These are phyloP conservation scores for Alnus rubra DNA, from an alignment of 306 rosid genomes.

Conservation along the genomic window DNA sequence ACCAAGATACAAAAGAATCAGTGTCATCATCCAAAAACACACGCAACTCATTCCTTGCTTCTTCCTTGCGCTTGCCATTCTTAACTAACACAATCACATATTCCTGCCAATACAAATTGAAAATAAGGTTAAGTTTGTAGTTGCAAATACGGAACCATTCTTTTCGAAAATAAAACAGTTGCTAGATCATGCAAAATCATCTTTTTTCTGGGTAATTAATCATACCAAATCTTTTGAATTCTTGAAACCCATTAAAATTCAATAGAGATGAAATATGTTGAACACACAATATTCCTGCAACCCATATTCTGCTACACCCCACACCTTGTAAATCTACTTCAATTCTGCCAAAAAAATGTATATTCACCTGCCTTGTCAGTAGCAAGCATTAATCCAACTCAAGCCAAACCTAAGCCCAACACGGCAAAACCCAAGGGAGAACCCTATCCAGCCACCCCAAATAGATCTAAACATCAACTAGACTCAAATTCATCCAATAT, in stretches of 20 bases:
- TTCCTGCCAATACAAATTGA: constrained; percentile 59
- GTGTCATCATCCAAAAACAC: constrained; percentile 90
- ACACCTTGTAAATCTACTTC: neutral
- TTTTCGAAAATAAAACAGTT: neutral
- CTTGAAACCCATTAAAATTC: neutral
- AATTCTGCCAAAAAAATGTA: neutral
- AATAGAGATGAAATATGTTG: neutral
- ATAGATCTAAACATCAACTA: neutral
- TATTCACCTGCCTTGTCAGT: neutral
- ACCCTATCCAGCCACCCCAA: neutral
- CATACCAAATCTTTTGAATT: neutral
- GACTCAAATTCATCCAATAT: neutral
- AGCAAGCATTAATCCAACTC: neutral
- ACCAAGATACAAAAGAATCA: constrained; percentile 91
- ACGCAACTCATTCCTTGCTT: constrained; percentile 73
- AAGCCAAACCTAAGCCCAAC: neutral
- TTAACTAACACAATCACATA: constrained; percentile 85
- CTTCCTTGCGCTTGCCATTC: constrained; percentile 88
- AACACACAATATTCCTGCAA: neutral
- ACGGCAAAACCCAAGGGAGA: neutral
- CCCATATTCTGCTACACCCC: neutral
- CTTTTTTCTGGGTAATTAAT: neutral
- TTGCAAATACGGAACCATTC: neutral
- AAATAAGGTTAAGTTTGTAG: constrained; percentile 24
- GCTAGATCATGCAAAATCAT: neutral